Evolutionary conservation across 768 basidiomycete genomes (phyloP), one percentile per base, ranked within the genome.

Genomic region (Amanita molliuscula): DNA sequence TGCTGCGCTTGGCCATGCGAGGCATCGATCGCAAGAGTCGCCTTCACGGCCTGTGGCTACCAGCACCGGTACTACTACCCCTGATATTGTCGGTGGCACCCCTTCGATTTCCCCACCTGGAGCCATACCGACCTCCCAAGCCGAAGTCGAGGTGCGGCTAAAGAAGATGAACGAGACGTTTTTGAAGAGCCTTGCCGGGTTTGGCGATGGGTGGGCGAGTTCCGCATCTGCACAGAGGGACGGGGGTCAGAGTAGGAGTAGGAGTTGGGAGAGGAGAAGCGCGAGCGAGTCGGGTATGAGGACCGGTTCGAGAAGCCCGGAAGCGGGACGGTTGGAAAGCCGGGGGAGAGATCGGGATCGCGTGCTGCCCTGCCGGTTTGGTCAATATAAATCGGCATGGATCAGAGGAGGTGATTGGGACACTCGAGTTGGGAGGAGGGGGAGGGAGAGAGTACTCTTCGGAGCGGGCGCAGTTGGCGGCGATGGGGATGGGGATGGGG

Each of bases 91-190:
- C 15, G 20, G 29, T 10, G 10, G 34, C 2, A 28, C 34, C 31
- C 31, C 48, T 5, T 53, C 48, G 4, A 55, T 43, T 11, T 43
- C 52, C 1, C 34, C 38, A 3, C 38, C 49, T 48, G 77, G 75
- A 7, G 72, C 78, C 15, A 75, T 85, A 73, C 65, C 84, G 28
- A 82, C 82, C n/a, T 78, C 71, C 26, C 78, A 75, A 54, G 70
- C 72, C 3, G 85, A 81, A 50, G 78, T 88, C 2, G 82, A 84
- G 47, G 80, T 79, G 61, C 67, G 75, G 53, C 60, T 88, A 47
- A 67, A 65, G 42, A 70, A 71, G 63, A 83, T 88, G 85, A 78
- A 84, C 51, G 81, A 81, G 55, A 67, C 71, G 36, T 88, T 88
- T 61, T 54, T 78, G 57, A 75, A 73, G 49, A 83, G 79, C 43